phyloP scores from a whole-genome alignment of 164 flowering plant genomes.

The Stephania japonica region DNA sequence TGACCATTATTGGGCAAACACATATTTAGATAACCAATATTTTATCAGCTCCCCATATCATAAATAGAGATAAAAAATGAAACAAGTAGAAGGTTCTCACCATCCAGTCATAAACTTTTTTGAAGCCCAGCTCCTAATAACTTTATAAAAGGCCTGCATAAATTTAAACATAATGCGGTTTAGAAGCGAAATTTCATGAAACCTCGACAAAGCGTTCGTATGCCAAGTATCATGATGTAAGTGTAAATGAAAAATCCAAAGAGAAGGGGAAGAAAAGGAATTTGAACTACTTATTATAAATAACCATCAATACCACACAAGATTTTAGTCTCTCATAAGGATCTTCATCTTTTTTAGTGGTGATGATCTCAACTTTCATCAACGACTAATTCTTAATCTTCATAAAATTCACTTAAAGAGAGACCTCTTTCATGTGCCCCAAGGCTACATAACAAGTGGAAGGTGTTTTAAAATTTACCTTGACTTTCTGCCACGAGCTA shows the following conservation, averaged over 20 bases:
- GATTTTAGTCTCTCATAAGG: neutral
- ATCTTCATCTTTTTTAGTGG: neutral
- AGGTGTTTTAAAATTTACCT: too few relatives aligned
- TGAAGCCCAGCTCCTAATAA: constrained; percentile 83
- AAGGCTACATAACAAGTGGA: too few relatives aligned
- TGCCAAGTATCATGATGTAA: neutral
- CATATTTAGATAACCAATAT: neutral
- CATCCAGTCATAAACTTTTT: constrained; percentile 94
- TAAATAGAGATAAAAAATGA: neutral
- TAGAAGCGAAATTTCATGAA: neutral
- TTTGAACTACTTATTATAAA: too few relatives aligned
- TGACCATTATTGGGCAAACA: neutral
- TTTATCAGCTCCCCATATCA: neutral
- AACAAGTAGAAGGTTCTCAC: constrained; percentile 25
- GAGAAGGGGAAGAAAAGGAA: neutral
- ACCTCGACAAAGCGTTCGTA: too few relatives aligned
- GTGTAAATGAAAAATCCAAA: neutral
- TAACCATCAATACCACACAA: neutral
- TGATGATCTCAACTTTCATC: too few relatives aligned
- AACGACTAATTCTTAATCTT: too few relatives aligned
- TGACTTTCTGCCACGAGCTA: too few relatives aligned
- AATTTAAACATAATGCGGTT: neutral
- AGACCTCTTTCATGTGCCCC: neutral
- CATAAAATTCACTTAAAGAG: too few relatives aligned
- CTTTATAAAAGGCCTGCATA: constrained; percentile 71